Base-by-base conservation (phyloP, 306 rosid genomes). In the Pachyrhizus erosus region DNA sequence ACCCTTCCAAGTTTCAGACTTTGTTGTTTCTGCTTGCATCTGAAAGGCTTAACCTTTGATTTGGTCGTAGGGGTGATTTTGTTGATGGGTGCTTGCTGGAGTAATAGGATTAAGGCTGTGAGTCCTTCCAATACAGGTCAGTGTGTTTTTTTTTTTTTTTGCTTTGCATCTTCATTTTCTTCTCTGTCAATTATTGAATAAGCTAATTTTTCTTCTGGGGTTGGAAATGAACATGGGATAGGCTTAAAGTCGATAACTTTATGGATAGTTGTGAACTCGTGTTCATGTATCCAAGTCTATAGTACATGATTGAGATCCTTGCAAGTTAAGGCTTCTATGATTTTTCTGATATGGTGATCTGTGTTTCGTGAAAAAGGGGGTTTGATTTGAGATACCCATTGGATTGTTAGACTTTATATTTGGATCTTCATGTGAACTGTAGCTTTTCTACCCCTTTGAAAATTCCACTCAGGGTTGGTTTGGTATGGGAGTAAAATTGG, bases 41-140 rank as follows among this genome's bases (percentile, higher is more conserved):
- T 82, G 80, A 79, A 73, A 85, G 78, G 33, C 43, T 70, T 65
- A 37, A 52, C 61, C 85, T 77, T 70, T 79, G 48, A 26, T 68
- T 70, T 81, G 34, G 31, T 77, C 67, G 27, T 45, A 76, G 54
- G 80, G 76, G 65, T 81, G 77, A 51, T 84, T 81, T 68, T 84
- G 84, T 88, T 70, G 90, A 96, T 93, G 99, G 99, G 99, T 86
- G 88, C 89, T 88, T 96, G 98, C 83, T 93, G 94, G 94, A 93
- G 99, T 82, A 91, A 85, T 52, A 87, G 84, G 80, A 85, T 92
- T 77, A 92, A 92, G 91, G 86, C 97, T 10, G 88, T 89, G 84
- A 88, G 87, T 86, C 83, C 94, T 84, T 87, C 87, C 62, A 80
- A 76, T 80, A 83, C 92, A 84, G 99, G 99, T 92, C 52, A n/a